Percentiles rank a stretch among this genome's conserved stretches.
phyloP scores from a whole-genome alignment of 192 early-diverging fungal species.

The Mortierella antarctica region DNA sequence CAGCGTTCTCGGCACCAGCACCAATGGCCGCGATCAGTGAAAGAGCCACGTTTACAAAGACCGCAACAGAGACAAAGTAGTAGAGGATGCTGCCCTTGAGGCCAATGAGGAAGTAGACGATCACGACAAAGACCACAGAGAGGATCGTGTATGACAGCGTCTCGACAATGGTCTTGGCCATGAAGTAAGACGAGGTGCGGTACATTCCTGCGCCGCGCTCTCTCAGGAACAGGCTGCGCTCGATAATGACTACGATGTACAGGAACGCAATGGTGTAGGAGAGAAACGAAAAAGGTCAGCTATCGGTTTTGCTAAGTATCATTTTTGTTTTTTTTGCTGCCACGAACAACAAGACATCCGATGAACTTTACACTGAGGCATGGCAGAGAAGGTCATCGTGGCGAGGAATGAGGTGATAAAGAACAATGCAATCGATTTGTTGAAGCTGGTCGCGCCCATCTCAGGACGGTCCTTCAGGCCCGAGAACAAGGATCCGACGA shows the following conservation, averaged over 20 bases:
- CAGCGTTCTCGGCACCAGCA: conserved; percentile 56
- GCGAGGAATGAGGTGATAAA: conserved; percentile 57
- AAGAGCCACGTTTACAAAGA: conserved; percentile 79
- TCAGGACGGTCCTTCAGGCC: conserved; percentile 37
- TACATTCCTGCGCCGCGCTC: conserved; percentile 85
- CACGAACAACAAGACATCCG: conserved; percentile 65
- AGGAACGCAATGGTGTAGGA: too few relatives aligned
- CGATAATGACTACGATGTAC: conserved; percentile 63
- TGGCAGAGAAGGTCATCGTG: conserved; percentile 69
- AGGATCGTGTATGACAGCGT: conserved; percentile 68
- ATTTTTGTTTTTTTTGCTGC: conserved; percentile 62
- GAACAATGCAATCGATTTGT: conserved; percentile 54
- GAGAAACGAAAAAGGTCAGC: conserved; percentile 53
- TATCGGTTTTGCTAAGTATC: conserved; percentile 50
- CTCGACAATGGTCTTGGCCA: conserved; percentile 66
- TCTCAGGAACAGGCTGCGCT: conserved; percentile 75
- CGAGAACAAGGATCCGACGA: conserved; percentile 49
- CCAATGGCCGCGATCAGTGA: conserved; percentile 84
- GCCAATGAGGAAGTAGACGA: conserved; percentile 89
- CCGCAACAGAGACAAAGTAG: conserved; percentile 78
- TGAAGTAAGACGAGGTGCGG: conserved; percentile 72
- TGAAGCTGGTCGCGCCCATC: conserved; percentile 53
- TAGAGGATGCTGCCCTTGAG: conserved; percentile 69
- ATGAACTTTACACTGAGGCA: conserved; percentile 71
- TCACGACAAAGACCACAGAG: conserved; percentile 82